These are phyloP conservation scores for Tylopilus sp. DNA, from an alignment of 1,284 basidiomycete species.

Conservation along the genomic window DNA sequence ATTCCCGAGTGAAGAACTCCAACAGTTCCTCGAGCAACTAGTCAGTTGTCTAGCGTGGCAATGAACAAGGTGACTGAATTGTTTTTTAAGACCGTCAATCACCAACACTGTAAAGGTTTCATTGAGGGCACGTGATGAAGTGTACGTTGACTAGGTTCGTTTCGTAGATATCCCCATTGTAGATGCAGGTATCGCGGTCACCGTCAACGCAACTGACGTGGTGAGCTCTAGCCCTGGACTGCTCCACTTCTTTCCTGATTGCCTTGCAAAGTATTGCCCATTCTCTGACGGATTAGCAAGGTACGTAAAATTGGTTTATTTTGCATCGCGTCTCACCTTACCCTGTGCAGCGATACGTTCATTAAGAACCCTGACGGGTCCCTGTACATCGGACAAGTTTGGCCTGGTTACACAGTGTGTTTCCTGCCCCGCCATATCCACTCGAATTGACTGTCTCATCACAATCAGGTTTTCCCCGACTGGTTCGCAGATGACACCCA, in stretches of 20 bases:
- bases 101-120: conserved; percentile 42
- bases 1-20: conserved; percentile 59
- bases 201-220: conserved; percentile 42
- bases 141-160: background rate
- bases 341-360: conserved; percentile 50
- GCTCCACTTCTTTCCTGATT: background rate
- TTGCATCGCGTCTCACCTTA: background rate
- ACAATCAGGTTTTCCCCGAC: conserved; percentile 56
- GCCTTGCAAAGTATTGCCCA: conserved; percentile 43
- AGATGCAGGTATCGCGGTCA: conserved; percentile 38
- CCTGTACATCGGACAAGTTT: conserved; percentile 67
- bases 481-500: conserved; percentile 64
- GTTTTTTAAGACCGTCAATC: conserved; percentile 32
- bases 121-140: background rate
- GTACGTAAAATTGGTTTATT: conserved; percentile 27
- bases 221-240: conserved; percentile 27
- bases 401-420: conserved; percentile 52
- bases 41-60: conserved; percentile 37
- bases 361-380: conserved; percentile 67
- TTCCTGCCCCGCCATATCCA: background rate
- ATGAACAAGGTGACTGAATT: background rate
- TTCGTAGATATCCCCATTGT: conserved; percentile 46
- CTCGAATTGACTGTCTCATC: background rate
- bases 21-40: conserved; percentile 60
- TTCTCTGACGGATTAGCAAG: conserved; percentile 44